These are phyloP conservation scores for Lachnellula hyalina DNA, from an alignment of 2,329 filamentous ascomycete species.

Conservation along the genomic window DNA sequence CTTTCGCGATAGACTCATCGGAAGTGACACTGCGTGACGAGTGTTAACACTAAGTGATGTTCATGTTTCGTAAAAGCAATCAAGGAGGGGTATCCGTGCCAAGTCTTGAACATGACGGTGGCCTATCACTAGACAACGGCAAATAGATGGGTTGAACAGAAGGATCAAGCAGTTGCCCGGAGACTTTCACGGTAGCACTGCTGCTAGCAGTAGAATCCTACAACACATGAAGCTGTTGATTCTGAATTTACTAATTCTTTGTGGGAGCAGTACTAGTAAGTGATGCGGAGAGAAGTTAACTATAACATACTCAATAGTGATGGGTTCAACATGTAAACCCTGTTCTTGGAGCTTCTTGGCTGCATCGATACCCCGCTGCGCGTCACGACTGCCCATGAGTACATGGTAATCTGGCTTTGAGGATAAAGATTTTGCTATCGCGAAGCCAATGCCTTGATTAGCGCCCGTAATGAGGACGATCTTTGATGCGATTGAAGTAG, in stretches of 20 bases:
- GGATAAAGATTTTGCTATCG: constrained; percentile 29
- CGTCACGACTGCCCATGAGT: constrained; percentile 11
- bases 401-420: constrained; percentile 8
- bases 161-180: not conserved
- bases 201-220: too few relatives aligned
- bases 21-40: not conserved
- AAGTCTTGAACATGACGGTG: too few relatives aligned
- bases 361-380: constrained; percentile 5
- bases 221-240: too few relatives aligned
- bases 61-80: too few relatives aligned
- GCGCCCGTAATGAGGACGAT: constrained; percentile 34
- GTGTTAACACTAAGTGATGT: too few relatives aligned
- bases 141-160: not conserved
- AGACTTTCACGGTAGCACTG: not conserved
- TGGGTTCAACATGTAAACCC: not conserved
- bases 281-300: not conserved
- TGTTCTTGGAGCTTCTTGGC: constrained; percentile 4
- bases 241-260: not conserved
- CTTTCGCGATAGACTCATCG: constrained; percentile 28
- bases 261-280: not conserved
- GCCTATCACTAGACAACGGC: too few relatives aligned
- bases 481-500: not conserved
- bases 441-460: constrained; percentile 38
- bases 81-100: too few relatives aligned
- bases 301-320: not conserved